Percentiles rank a stretch among this genome's conserved stretches.
Conservation (phyloP, 2,329 filamentous ascomycete genomes). For the Xylaria hypoxylon region DNA sequence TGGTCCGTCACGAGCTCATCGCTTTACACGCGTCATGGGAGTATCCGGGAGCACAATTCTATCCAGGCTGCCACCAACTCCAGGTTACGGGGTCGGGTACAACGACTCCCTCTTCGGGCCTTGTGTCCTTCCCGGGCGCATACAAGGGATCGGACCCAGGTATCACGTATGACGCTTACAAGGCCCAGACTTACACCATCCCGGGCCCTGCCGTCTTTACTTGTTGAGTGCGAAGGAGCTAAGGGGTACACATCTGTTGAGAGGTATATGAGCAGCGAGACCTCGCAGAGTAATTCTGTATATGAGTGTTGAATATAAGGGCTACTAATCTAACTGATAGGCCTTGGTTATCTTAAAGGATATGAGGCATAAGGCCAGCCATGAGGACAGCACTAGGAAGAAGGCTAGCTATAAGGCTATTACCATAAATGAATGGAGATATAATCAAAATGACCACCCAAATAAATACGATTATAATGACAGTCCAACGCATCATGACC, state of each 20-base stretch:
- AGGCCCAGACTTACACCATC: slow-evolving; percentile 58
- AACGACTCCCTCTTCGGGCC: slow-evolving; percentile 53
- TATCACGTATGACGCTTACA: slow-evolving; percentile 65
- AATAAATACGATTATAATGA: too few relatives aligned
- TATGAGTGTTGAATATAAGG: not conserved
- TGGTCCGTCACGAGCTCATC: slow-evolving; percentile 69
- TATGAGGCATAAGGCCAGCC: too few relatives aligned
- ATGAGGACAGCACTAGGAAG: too few relatives aligned
- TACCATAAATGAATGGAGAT: too few relatives aligned
- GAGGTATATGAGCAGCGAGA: not conserved
- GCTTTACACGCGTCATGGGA: slow-evolving; percentile 61
- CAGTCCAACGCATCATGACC: too few relatives aligned
- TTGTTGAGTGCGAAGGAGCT: slow-evolving; percentile 53
- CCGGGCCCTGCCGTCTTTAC: slow-evolving; percentile 62
- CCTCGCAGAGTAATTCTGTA: not conserved
- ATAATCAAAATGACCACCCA: too few relatives aligned
- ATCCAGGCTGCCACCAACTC: slow-evolving; percentile 69
- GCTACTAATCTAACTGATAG: too few relatives aligned
- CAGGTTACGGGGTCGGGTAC: slow-evolving; percentile 63
- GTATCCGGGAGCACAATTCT: slow-evolving; percentile 63
- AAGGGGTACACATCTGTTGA: not conserved
- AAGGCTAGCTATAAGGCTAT: too few relatives aligned
- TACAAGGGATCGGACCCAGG: slow-evolving; percentile 63
- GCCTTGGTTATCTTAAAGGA: too few relatives aligned
- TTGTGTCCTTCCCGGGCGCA: slow-evolving; percentile 66